These are phyloP conservation scores for Cystofilobasidium macerans DNA, from an alignment of 768 basidiomycete genomes.

Conservation along the genomic window DNA sequence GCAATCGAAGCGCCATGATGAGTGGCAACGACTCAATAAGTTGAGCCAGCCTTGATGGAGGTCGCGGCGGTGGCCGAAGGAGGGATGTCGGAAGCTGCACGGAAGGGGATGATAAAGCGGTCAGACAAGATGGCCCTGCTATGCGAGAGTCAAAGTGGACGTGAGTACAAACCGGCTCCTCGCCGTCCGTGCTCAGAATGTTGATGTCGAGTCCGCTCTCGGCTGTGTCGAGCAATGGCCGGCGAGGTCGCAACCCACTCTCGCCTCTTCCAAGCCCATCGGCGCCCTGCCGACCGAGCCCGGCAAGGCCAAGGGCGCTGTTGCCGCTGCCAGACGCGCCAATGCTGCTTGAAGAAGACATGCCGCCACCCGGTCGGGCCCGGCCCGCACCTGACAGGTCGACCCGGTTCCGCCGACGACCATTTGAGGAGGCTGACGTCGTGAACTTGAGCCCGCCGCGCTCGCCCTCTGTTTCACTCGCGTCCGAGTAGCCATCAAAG, in stretches of 20 bases:
- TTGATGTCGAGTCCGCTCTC: conserved; percentile 18
- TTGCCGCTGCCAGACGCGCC: too few species aligned
- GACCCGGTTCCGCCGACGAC: too few species aligned
- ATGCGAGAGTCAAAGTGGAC: background rate
- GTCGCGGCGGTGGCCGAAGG: conserved; percentile 3
- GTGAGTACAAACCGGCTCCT: conserved; percentile 10
- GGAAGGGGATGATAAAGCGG: too few species aligned
- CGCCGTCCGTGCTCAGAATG: conserved; percentile 21
- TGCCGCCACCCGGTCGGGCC: too few species aligned
- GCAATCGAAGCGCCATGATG: conserved; percentile 5
- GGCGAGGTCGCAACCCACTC: background rate
- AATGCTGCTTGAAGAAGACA: too few species aligned
- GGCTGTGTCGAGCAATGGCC: background rate
- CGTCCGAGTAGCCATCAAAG: background rate
- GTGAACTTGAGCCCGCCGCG: background rate
- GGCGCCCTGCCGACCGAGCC: background rate
- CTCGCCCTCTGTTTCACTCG: background rate
- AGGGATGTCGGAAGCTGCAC: conserved; percentile 20
- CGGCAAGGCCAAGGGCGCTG: too few species aligned
- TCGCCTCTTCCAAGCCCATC: background rate
- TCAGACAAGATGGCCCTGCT: background rate
- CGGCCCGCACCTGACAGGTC: too few species aligned
- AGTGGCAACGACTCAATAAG: conserved; percentile 10
- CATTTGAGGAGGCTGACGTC: too few species aligned
- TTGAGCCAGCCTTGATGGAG: background rate